Evolutionary conservation across 2,329 filamentous ascomycete species (phyloP), one percentile per base, ranked within the genome.

Genomic region (Monosporascus sp.): DNA sequence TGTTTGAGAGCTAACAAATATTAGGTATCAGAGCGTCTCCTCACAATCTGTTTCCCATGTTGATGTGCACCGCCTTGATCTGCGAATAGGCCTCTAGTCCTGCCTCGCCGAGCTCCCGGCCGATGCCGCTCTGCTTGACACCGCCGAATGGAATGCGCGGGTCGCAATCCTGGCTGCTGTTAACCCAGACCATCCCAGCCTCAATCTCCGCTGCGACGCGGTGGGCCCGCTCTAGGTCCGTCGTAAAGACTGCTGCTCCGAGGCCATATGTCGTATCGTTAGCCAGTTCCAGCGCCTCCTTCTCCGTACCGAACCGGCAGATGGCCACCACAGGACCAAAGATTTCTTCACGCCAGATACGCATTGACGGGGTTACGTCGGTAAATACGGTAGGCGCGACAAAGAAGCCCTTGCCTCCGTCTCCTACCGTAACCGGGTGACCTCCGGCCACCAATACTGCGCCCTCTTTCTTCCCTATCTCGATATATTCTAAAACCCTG

Each of bases 381-480:
- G 72, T 73, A 58, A 77, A 76, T 38, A 77, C 66, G 5, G 75
- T 78, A 1, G 75, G 75, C 58, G 74, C 67, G 46, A 78, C 69
- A 56, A 76, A 78, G 64, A 66, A 78, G 2, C 76, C 76, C 62
- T 73, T 76, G 24, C 72, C 73, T 7, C 67, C 57, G 26, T 26
- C 26, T 26, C 41, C 41, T 1, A 69, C 63, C 19, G 71, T 63
- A 41, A 69, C 68, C 2, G 70, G 66, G 36, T 63, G 59, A 9
- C 87, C 88, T 14, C 88, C 88, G 2, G 78, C 70, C 20, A 80
- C 73, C 1, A 91, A 75, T 5, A 76, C 87, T 0, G 87, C 86
- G n/a, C 88, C 88, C 64, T 89, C 85, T 3, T 77, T 76, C 64
- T 88, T 88, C n/a, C 86, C 88, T 6, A 77, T 66, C 52, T 90